Base-by-base conservation (phyloP, 352 stramenopile species). In the Phytophthora agathidicida region DNA sequence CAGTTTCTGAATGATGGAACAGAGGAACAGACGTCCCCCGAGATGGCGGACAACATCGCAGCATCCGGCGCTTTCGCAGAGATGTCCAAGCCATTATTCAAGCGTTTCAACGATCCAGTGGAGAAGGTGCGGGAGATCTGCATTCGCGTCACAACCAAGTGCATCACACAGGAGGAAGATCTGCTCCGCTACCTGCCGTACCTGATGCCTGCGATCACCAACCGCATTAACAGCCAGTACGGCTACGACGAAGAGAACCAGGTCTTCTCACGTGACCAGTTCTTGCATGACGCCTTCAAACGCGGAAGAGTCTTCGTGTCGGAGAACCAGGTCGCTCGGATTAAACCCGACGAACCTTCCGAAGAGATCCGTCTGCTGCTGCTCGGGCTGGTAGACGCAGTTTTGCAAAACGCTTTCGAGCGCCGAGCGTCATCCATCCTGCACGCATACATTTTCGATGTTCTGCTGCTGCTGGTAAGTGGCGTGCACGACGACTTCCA, bases 401-500 rank as follows among this genome's bases (percentile, higher is more conserved):
- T 95, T 20, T 64, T 93, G 5, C 37, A 73, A 11, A 83, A 77
- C 7, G 71, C 70, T 5, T 91, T 95, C 32, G 24, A 66, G 10
- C 66, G 49, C 8, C 67, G 74, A 39, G 81, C 84, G 8, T 80
- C 82, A 7, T 93, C 86, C 13, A 83, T 94, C 35, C 68, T 95
- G 9, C 80, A 93, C 58, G 82, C 84, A 8, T 93, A 93, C 49
- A 74, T 93, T 17, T 93, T 89, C 46, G 86, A 95, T 41, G 64
- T 92, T 19, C 13, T 95, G 19, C 54, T 92, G 7, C 13, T 93
- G 1, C 60, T 95, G 14, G 67, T 91, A n/a, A 77, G 49, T 38
- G 69, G 74, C n/a, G 47, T 98, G 3, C 67, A 83, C 38, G 95
- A 98, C 72, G 76, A 90, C 9, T 98, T 86, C 67, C 89, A 89